Base-by-base conservation (phyloP, 306 rosid genomes). In the Trifolium subterraneum region DNA sequence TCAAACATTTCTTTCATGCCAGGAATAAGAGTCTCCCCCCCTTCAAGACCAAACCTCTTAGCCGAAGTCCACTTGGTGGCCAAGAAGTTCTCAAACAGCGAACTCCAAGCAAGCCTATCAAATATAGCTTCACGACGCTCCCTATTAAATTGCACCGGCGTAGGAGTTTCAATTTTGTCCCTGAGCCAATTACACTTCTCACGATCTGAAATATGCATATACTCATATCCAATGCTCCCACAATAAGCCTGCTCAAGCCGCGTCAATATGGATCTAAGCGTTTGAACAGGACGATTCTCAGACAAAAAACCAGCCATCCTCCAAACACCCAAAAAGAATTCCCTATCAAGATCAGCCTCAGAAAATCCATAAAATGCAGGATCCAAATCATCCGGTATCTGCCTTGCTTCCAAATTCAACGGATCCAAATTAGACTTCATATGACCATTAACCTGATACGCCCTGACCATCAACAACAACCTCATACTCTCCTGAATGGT, bases 401-500 rank as follows among this genome's bases (percentile, higher is more conserved):
- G 81, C 54, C 92, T 81, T 60, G 79, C 73, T 70, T 92, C 99
- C 81, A 94, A 78, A 18, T 74, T 87, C 84, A 94, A 81, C 0
- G 99, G 99, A 65, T 94, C 97, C 81, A 92, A 50, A 80, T 87
- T 83, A 47, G 99, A 93, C 81, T 92, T 94, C 97, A 79, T 90
- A 83, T 94, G 97, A 11, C 99, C 97, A 82, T 80, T 90, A 73
- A 94, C 99, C 84, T 94, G 99, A 82, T 94, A 94, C 2, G 97
- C 95, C 86, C 99, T 92, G 35, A 92, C 90, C 79, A 94, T 66
- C 84, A 94, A 78, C 84, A 94, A 73, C 82, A 94, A 78, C 19
- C 96, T 90, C 99, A 94, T 94, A 71, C 99, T 94, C 90, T 94
- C 99, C 69, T 94, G 97, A 66, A 94, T 94, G 4, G 99, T 94